A percentile compares a stretch with the other conserved stretches of the same genome.
These are phyloP conservation scores for Leccinum huronense DNA, from an alignment of 1,284 basidiomycete species.

Conservation along the genomic window DNA sequence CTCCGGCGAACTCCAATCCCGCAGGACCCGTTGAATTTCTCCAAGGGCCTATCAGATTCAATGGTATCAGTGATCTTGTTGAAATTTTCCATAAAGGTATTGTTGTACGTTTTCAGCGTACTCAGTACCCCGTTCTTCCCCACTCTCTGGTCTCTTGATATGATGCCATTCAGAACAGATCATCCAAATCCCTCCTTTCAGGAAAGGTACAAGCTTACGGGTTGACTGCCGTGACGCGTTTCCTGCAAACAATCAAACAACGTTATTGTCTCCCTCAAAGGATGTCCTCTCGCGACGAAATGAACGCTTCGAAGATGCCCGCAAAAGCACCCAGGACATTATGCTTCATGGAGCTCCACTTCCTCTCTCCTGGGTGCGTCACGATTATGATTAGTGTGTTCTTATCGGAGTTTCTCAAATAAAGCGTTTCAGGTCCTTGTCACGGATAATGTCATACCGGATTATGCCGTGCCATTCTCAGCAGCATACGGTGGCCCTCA, in stretches of 20 bases:
- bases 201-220: slow-evolving; percentile 17
- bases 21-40: neutral
- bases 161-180: slow-evolving; percentile 9
- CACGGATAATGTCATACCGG: slow-evolving; percentile 31
- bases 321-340: slow-evolving; percentile 17
- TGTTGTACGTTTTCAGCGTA: neutral
- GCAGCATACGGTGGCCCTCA: slow-evolving; percentile 30
- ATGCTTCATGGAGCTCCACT: slow-evolving; percentile 24
- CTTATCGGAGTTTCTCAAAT: neutral
- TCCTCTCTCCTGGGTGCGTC: slow-evolving; percentile 27
- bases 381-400: too few species aligned
- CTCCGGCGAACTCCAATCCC: neutral
- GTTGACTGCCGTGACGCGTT: slow-evolving; percentile 28
- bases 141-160: slow-evolving; percentile 16
- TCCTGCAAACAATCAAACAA: slow-evolving; percentile 6
- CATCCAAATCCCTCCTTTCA: slow-evolving; percentile 23
- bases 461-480: slow-evolving; percentile 29
- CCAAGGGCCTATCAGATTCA: neutral
- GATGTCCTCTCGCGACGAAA: slow-evolving; percentile 1
- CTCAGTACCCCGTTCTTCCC: slow-evolving; percentile 2
- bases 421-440: slow-evolving; percentile 24
- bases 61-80: neutral
- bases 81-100: slow-evolving; percentile 12
- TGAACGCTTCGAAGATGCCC: slow-evolving; percentile 6
- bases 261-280: slow-evolving; percentile 2